These are phyloP conservation scores for Penicillium sp. DNA, from an alignment of 2,329 filamentous ascomycete genomes.

Conservation along the genomic window DNA sequence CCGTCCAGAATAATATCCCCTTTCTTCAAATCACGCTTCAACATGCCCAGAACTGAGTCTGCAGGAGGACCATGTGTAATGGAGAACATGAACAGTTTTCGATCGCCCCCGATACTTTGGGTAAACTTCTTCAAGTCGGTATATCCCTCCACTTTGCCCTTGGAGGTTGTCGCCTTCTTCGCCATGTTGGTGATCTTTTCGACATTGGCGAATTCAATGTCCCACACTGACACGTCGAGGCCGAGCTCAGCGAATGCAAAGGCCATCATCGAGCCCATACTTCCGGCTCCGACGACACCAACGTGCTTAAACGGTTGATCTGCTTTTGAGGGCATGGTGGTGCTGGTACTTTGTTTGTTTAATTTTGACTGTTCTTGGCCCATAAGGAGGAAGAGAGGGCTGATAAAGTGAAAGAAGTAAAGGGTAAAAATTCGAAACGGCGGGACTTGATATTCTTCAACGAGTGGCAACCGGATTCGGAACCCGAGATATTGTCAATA, in stretches of 20 bases:
- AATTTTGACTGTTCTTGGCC: background rate
- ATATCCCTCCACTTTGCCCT: conserved; percentile 34
- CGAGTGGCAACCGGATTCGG: conserved; percentile 16
- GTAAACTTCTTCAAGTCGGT: conserved; percentile 36
- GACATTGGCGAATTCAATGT: conserved; percentile 33
- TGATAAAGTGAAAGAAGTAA: background rate
- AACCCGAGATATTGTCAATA: conserved; percentile 12
- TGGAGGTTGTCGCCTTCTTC: conserved; percentile 20
- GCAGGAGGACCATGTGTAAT: conserved; percentile 40
- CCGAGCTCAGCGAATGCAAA: conserved; percentile 40
- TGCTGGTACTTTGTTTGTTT: background rate
- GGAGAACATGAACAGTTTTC: conserved; percentile 40
- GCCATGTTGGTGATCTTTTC: conserved; percentile 28
- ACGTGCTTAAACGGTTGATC: conserved; percentile 34
- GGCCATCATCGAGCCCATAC: conserved; percentile 44
- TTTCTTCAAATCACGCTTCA: conserved; percentile 51
- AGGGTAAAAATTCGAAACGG: background rate
- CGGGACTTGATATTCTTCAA: conserved; percentile 15
- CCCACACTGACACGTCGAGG: conserved; percentile 40
- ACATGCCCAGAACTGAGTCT: conserved; percentile 33
- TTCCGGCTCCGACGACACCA: conserved; percentile 40
- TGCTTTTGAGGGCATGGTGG: conserved; percentile 22
- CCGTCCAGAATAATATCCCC: conserved; percentile 66
- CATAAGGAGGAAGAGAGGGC: background rate
- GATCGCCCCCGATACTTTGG: conserved; percentile 31